Evolutionary conservation across 805 yeast species (phyloP), one percentile per base, ranked within the genome.

Genomic region (Suhomyces sp.): DNA sequence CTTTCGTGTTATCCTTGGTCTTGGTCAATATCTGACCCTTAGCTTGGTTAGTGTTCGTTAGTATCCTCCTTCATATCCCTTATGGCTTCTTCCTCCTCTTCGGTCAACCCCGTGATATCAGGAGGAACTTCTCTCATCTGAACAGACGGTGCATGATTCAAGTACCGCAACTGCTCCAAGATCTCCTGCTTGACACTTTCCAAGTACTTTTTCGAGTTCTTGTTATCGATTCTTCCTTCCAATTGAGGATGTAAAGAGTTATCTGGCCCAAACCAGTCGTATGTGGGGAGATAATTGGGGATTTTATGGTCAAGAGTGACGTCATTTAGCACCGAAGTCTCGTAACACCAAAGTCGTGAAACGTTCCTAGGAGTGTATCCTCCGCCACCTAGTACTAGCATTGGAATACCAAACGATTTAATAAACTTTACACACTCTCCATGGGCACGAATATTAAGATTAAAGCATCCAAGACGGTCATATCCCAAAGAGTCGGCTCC

Each of bases 281-380:
- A 81, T 53, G 89, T 88, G 2, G 97, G 96, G 49, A 89, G 69
- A 33, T 75, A 77, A 33, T 80, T 80, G 0, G 97, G 97, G 50
- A 75, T 69, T 51, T 67, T 73, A 47, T 67, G 68, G 47, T 75
- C 77, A 12, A 75, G 57, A 60, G 67, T 77, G 55, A 65, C 86
- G 62, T 87, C 89, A 50, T 85, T 87, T 60, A 88, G 72, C 22
- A 89, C 76, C 37, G 92, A 85, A 1, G 98, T 93, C 69, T 93
- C 99, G 67, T 87, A 91, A 60, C 97, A 87, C 99, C 99, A 93
- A 29, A 96, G 79, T 59, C 98, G 78, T 39, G 96, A 86, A 12
- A 93, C 99, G 64, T 93, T 93, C 62, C 97, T 79, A 65, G 96
- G 96, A 2, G 99, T 94, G 69, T 93, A 93, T 17, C 99, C 99